Evolutionary conservation across 2,329 filamentous ascomycete genomes (phyloP).

Genomic region (Zymoseptoria passerinii): DNA sequence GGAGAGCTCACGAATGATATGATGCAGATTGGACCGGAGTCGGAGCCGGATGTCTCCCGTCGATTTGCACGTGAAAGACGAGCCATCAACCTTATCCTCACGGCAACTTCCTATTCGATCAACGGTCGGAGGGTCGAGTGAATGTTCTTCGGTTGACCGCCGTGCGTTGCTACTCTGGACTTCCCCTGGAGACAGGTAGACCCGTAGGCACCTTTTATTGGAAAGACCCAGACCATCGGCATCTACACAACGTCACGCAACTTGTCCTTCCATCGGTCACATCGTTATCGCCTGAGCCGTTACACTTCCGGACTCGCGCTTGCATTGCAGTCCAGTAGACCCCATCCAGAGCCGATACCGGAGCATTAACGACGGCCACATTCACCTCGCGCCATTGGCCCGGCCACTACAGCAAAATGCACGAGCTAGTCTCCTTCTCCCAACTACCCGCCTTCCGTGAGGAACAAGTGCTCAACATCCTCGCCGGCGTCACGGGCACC

Average conservation of each 20-base stretch:
- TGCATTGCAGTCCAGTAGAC: no score
- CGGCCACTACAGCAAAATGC: slow-evolving; percentile 37
- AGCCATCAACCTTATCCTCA: not conserved
- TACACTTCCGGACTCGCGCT: no score
- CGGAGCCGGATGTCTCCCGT: not conserved
- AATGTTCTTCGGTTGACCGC: not conserved
- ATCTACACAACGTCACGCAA: not conserved
- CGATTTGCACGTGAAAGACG: not conserved
- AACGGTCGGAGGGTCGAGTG: not conserved
- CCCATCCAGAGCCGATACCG: not conserved
- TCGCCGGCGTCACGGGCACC: slow-evolving; percentile 54
- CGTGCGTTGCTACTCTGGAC: no score
- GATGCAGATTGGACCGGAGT: not conserved
- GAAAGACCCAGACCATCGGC: no score
- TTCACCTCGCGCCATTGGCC: not conserved
- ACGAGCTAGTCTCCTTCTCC: slow-evolving; percentile 55
- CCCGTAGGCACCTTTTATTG: no score
- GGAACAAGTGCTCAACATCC: slow-evolving; percentile 52
- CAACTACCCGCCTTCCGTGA: slow-evolving; percentile 50
- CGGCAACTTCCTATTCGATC: not conserved
- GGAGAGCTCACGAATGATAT: not conserved
- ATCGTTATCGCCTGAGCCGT: not conserved
- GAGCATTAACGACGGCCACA: not conserved
- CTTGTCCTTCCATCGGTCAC: not conserved
- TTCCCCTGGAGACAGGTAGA: no score